Conservation (phyloP, 441 rosid species). For the Arabidopsis hybrid region DNA sequence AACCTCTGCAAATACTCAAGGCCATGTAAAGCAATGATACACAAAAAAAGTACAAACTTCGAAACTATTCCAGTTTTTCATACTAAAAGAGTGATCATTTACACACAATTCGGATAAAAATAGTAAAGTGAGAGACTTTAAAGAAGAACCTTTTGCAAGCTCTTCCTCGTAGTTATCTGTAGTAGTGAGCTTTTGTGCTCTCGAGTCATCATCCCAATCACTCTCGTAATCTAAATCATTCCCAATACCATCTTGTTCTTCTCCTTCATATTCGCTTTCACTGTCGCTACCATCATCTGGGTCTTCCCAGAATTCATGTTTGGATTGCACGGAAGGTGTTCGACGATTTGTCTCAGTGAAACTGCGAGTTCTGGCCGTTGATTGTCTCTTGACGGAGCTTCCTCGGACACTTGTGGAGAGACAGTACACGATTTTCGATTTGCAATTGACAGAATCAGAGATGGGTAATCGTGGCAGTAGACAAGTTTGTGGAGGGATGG, state of each 20-base stretch:
- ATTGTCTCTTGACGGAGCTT: conserved; percentile 27
- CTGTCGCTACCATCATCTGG: conserved; percentile 81
- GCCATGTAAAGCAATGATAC: neutral
- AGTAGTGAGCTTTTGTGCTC: conserved; percentile 43
- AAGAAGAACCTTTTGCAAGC: conserved; percentile 63
- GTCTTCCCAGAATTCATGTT: conserved; percentile 76
- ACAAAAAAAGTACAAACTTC: conserved; percentile 6
- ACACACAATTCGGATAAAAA: neutral
- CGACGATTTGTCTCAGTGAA: conserved; percentile 48
- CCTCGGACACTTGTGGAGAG: conserved; percentile 23
- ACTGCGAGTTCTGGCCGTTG: conserved; percentile 15
- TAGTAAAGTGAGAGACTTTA: neutral
- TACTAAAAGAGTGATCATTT: neutral
- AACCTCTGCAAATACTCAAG: conserved; percentile 57
- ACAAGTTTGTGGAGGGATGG: conserved; percentile 36
- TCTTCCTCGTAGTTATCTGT: conserved; percentile 55
- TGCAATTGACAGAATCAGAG: conserved; percentile 22
- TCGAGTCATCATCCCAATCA: conserved; percentile 57
- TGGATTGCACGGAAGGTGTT: conserved; percentile 45
- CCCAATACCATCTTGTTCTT: conserved; percentile 14
- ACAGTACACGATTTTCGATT: conserved; percentile 18
- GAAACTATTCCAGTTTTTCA: conserved; percentile 13
- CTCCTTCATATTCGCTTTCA: conserved; percentile 63
- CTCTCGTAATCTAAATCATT: conserved; percentile 66
- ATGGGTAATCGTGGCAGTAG: conserved; percentile 26